phyloP scores from a whole-genome alignment of 2,329 filamentous ascomycete genomes.

The Reticulascus tulasneorum region DNA sequence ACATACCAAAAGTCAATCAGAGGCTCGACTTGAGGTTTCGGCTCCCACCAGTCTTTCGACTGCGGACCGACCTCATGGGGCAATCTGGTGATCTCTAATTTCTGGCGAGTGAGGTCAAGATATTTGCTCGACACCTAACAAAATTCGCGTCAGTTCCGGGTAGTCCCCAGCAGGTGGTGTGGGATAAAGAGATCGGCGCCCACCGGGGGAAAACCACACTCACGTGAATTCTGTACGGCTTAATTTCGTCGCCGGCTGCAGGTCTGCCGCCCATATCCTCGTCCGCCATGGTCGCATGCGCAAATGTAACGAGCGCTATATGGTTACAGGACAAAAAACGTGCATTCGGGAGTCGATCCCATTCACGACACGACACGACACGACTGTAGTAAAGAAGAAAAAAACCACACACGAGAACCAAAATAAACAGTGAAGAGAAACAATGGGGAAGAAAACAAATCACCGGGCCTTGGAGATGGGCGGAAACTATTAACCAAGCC shows the following conservation, averaged over 20 bases:
- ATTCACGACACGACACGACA: no score
- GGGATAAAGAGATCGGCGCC: no score
- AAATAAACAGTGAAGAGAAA: no score
- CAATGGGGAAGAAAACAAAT: no score
- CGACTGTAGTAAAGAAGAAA: no score
- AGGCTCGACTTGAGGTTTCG: slow-evolving; percentile 59
- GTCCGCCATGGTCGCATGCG: slow-evolving; percentile 5
- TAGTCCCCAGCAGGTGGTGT: background rate
- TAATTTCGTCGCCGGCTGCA: slow-evolving; percentile 39
- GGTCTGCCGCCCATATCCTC: slow-evolving; percentile 1
- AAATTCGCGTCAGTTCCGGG: slow-evolving; percentile 21
- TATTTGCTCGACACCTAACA: slow-evolving; percentile 62
- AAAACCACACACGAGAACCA: no score
- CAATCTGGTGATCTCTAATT: slow-evolving; percentile 62
- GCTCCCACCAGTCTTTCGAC: slow-evolving; percentile 52
- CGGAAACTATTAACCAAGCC: no score
- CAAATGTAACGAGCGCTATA: no score
- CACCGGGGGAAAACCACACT: no score
- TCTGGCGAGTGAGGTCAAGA: slow-evolving; percentile 62
- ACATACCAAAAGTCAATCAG: slow-evolving; percentile 62
- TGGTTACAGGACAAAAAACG: no score
- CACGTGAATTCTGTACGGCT: slow-evolving; percentile 55
- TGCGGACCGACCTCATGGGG: slow-evolving; percentile 53
- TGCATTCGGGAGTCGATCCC: no score
- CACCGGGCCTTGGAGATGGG: no score